These are phyloP conservation scores for Kurtzmaniella cleridarum DNA, from an alignment of 805 yeast species.

Conservation along the genomic window DNA sequence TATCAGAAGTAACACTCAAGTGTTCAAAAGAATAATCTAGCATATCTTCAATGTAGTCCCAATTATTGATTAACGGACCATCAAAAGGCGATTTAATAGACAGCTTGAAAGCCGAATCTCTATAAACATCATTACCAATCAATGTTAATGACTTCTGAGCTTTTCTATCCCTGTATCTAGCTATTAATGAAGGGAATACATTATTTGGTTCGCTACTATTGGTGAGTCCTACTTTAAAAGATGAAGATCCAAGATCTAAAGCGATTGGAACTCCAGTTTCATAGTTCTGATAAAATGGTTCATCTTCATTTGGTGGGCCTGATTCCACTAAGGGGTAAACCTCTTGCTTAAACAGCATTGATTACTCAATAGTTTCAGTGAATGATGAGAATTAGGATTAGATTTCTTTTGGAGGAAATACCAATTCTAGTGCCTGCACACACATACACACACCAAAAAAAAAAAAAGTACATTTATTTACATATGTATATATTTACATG, in stretches of 20 bases:
- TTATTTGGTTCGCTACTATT: slow-evolving; percentile 45
- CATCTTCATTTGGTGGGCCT: slow-evolving; percentile 29
- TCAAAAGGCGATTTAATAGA: slow-evolving; percentile 80
- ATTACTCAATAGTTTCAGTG: too few species aligned
- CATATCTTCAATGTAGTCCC: slow-evolving; percentile 84
- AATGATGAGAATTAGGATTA: too few species aligned
- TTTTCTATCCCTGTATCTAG: slow-evolving; percentile 78
- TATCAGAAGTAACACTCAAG: slow-evolving; percentile 51
- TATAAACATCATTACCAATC: slow-evolving; percentile 75
- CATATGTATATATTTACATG: too few species aligned
- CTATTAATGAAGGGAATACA: slow-evolving; percentile 60
- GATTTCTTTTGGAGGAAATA: too few species aligned
- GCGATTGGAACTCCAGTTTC: slow-evolving; percentile 67
- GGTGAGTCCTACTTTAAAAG: slow-evolving; percentile 56
- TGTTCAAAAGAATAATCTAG: slow-evolving; percentile 82
- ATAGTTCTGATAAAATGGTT: slow-evolving; percentile 47
- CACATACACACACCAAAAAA: too few species aligned
- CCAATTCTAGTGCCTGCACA: too few species aligned
- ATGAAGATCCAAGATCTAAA: slow-evolving; percentile 74
- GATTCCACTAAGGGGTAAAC: slow-evolving; percentile 40
- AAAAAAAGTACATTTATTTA: too few species aligned
- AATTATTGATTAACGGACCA: slow-evolving; percentile 79
- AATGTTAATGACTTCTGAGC: slow-evolving; percentile 56
- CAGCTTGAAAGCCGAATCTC: slow-evolving; percentile 65
- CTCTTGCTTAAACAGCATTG: slow-evolving; percentile 34